A percentile compares a stretch with the other conserved stretches of the same genome.
Evolutionary conservation across 2,329 filamentous ascomycete genomes (phyloP).

Genomic region (Rasamsonia emersonii): DNA sequence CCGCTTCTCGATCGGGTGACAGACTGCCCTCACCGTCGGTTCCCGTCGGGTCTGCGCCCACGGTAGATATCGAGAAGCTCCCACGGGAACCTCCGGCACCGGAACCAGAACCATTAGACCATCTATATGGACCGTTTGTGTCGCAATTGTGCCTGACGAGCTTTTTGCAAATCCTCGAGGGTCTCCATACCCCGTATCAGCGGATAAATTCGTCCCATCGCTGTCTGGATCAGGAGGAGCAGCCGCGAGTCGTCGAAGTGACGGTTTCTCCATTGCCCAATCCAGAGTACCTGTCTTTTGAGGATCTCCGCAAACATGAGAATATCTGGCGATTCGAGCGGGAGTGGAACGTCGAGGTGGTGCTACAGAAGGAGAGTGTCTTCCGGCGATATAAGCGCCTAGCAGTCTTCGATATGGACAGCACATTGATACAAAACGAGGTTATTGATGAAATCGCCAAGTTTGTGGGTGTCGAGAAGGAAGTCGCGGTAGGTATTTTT

Average conservation of each 20-base stretch:
- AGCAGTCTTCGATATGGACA: slow-evolving; percentile 98
- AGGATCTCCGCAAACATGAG: slow-evolving; percentile 69
- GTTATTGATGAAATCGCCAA: slow-evolving; percentile 93
- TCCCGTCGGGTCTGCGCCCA: slow-evolving; percentile 41
- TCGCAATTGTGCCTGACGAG: slow-evolving; percentile 48
- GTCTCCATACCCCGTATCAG: slow-evolving; percentile 41
- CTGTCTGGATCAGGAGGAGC: slow-evolving; percentile 39
- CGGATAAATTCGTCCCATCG: slow-evolving; percentile 41
- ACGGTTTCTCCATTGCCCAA: slow-evolving; percentile 43
- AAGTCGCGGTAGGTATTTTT: slow-evolving; percentile 54
- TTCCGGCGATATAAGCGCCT: slow-evolving; percentile 74
- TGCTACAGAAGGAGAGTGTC: slow-evolving; percentile 64
- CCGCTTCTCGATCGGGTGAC: slow-evolving; percentile 26
- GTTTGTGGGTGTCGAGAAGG: slow-evolving; percentile 68
- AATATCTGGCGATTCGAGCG: slow-evolving; percentile 75
- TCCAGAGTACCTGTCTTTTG: slow-evolving; percentile 44
- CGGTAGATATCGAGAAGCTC: slow-evolving; percentile 43
- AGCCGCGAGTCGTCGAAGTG: slow-evolving; percentile 45
- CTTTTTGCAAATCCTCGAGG: slow-evolving; percentile 45
- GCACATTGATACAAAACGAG: slow-evolving; percentile 92
- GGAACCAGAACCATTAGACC: slow-evolving; percentile 47
- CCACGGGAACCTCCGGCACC: slow-evolving; percentile 47
- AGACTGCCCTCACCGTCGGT: slow-evolving; percentile 32
- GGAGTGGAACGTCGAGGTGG: slow-evolving; percentile 81
- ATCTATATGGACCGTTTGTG: slow-evolving; percentile 47